Evolutionary conservation across 2,329 filamentous ascomycete genomes (phyloP), one percentile per base, ranked within the genome.

Genomic region (Beauveria pseudobassiana): DNA sequence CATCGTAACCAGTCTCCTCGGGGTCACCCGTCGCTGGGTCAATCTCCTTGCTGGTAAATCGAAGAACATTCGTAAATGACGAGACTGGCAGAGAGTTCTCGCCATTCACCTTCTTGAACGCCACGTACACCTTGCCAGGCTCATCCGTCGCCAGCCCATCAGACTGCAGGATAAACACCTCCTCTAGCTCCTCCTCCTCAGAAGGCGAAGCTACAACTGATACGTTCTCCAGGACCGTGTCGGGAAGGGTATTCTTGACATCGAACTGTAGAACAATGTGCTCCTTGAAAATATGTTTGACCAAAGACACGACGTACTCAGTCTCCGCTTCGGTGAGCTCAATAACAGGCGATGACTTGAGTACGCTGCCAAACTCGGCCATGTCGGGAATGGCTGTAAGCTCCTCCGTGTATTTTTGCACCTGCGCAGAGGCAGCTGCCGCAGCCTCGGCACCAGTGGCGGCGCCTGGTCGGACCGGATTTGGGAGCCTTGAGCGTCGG

Each of bases 221-320:
- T 18, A 96, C 91, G 65, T 96, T 91, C 73, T 96, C 91, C 40
- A 98, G 82, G 30, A 99, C 85, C 18, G 92, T 96, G 64, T 93
- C 91, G 14, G 91, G 88, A 12, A 99, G 82, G 2, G 95, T 99
- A 80, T 99, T 99, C 82, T 96, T 98, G 74, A 99, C 87, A 72
- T 98, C 91, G 75, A 95, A 99, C 72, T 99, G 95, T 60, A 99
- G 79, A 40, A 99, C 93, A 71, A 99, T 81, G 72, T 98, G 91
- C 73, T 96, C 91, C 78, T 96, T 96, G 87, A 97, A 99, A 70
- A 99, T 87, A 73, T 99, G 95, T 81, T 99, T 99, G 76, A 97
- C 85, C 24, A 95, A 87, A 42, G 84, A 87, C 64, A 99, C 95
- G 56, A 97, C 92, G 69, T 99, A 99, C 76, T 99, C 95, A 22